phyloP scores from a whole-genome alignment of 805 yeast species.

The Grigorovia humatica region DNA sequence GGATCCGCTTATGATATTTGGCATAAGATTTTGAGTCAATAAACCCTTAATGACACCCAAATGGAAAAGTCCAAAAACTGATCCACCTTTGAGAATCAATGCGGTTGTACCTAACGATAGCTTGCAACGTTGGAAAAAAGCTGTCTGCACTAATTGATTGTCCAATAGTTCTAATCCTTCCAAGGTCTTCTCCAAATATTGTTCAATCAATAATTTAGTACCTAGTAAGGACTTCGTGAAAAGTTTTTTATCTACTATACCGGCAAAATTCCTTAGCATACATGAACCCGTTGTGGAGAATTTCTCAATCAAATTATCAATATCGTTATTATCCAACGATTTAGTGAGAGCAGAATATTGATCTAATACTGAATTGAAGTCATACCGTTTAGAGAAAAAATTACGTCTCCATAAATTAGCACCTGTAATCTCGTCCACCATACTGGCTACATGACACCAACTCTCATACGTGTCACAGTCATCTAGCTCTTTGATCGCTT shows the following conservation, averaged over 20 bases:
- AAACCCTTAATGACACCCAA: slow-evolving; percentile 84
- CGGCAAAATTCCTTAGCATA: slow-evolving; percentile 81
- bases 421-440: slow-evolving; percentile 42
- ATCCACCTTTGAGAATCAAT: slow-evolving; percentile 85
- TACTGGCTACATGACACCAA: slow-evolving; percentile 50
- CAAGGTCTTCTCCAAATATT: slow-evolving; percentile 49
- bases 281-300: slow-evolving; percentile 59
- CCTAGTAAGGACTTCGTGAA: slow-evolving; percentile 80
- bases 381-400: slow-evolving; percentile 71
- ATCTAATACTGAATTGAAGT: slow-evolving; percentile 70
- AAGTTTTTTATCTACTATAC: slow-evolving; percentile 67
- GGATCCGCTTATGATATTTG: slow-evolving; percentile 80
- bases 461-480: slow-evolving; percentile 52
- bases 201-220: slow-evolving; percentile 77
- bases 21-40: slow-evolving; percentile 64
- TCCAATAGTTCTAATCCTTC: slow-evolving; percentile 62
- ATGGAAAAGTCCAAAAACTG: slow-evolving; percentile 88
- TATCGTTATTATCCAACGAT: slow-evolving; percentile 49
- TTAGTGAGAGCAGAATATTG: slow-evolving; percentile 51
- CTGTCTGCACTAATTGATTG: slow-evolving; percentile 41
- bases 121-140: slow-evolving; percentile 76
- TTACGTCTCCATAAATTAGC: slow-evolving; percentile 69
- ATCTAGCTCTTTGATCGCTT: slow-evolving; percentile 39
- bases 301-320: slow-evolving; percentile 48
- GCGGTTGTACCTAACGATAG: slow-evolving; percentile 90